Conservation (phyloP, 371 early-diverging fungal genomes). For the Lichtheimia corymbifera region DNA sequence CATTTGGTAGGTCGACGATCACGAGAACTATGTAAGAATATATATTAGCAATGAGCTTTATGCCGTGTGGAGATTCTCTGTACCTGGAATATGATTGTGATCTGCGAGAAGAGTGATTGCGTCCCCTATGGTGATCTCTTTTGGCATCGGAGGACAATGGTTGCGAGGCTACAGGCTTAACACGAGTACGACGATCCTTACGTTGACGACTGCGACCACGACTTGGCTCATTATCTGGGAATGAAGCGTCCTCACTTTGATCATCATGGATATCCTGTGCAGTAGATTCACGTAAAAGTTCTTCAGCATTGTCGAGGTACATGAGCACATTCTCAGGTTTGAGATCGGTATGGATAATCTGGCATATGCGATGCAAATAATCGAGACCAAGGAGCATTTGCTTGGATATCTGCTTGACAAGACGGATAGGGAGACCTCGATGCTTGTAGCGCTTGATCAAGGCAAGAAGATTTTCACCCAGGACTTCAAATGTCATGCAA, state of each 20-base stretch:
- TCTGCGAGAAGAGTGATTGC: background rate
- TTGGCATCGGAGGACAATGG: conserved; percentile 25
- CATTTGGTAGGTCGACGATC: background rate
- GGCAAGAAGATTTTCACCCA: conserved; percentile 92
- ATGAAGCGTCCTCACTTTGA: background rate
- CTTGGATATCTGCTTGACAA: conserved; percentile 87
- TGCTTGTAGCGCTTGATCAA: conserved; percentile 77
- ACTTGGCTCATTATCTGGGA: conserved; percentile 8
- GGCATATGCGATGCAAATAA: conserved; percentile 91
- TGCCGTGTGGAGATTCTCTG: background rate
- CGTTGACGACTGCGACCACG: conserved; percentile 36
- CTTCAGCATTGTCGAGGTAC: conserved; percentile 85
- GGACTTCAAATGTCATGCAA: conserved; percentile 96
- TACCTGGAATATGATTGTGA: conserved; percentile 11
- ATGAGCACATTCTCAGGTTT: conserved; percentile 97
- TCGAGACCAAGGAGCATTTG: conserved; percentile 92
- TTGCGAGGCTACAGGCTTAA: conserved; percentile 41
- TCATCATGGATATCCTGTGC: background rate
- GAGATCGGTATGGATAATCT: conserved; percentile 97
- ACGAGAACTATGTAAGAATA: too few relatives aligned
- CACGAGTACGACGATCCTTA: conserved; percentile 17
- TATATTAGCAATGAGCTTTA: background rate
- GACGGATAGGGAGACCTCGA: conserved; percentile 81
- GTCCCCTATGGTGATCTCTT: conserved; percentile 2
- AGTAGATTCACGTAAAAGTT: conserved; percentile 33